Evolutionary conservation across 768 basidiomycete species (phyloP), one percentile per base, ranked within the genome.

Genomic region (Boletus sp.): DNA sequence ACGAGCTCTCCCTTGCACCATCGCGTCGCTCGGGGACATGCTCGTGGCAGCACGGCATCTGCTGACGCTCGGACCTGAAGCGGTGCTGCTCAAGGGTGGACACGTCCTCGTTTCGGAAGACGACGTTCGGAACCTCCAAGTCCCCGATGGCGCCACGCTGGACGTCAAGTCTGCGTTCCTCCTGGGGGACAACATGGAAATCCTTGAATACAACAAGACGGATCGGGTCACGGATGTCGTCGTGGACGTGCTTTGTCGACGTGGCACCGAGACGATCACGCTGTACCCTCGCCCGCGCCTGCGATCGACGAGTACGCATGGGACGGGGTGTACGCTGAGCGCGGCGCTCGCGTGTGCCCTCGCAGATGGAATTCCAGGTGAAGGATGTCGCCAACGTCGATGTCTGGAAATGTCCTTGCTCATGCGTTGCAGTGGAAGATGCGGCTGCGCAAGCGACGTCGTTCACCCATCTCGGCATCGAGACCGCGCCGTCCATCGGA

Each of bases 261-360:
- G 54, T 2, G 51, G 54, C 37, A 59, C 67, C 45, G 68, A 73
- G 12, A 61, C 63, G 5, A 72, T 72, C 33, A 81, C 81, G 2
- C 50, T 91, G 17, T 87, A 85, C 57, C 76, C 83, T 18, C 79
- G 83, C 7, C 85, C 88, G 2, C 75, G 82, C 14, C 73, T 92
- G 20, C 76, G 86, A 14, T 84, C 89, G 7, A 79, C 73, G 35
- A 91, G 78, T 61, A 97, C 94, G 0, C 94, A 96, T 67, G 94
- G 94, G 1, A 97, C 94, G 0, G 94, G 94, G 2, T 97, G 94
- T 69, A 97, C 94, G 0, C 76, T 97, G n/a, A 87, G 86, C 46
- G 86, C 94, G 0, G 90, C 92, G 0, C 79, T 96, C 17, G 86
- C 87, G 2, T 85, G 84, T 53, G 77, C 78, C 6, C 74, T 94